These are phyloP conservation scores for Triglochin maritima DNA, from an alignment of 106 monocot genomes.

Conservation along the genomic window DNA sequence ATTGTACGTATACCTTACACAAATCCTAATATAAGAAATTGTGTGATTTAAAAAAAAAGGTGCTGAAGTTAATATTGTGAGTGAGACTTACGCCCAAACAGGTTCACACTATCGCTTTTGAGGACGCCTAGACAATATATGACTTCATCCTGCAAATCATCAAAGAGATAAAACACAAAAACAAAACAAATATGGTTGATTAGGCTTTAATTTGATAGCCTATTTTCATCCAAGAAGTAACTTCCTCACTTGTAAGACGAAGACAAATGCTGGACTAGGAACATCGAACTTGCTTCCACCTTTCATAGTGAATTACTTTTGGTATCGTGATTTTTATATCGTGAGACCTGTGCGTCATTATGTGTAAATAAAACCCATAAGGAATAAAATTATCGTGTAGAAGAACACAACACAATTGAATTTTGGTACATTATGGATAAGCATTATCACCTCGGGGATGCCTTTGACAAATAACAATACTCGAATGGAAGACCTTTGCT, in stretches of 20 bases:
- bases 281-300: slow-evolving; percentile 70
- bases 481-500: slow-evolving; percentile 44
- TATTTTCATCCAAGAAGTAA: no score
- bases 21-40: no score
- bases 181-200: background rate
- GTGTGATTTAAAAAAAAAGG: no score
- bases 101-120: slow-evolving; percentile 44
- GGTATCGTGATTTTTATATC: slow-evolving; percentile 31
- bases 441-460: background rate
- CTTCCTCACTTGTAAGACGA: slow-evolving; percentile 26
- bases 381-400: background rate
- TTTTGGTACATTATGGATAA: background rate
- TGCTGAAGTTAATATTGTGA: no score
- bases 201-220: background rate
- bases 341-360: no score
- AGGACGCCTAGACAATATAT: slow-evolving; percentile 61
- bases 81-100: slow-evolving; percentile 91
- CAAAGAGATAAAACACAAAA: no score
- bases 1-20: no score
- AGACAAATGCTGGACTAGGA: slow-evolving; percentile 31
- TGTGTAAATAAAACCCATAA: slow-evolving; percentile 2
- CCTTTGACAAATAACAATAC: slow-evolving; percentile 49
- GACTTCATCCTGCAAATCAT: slow-evolving; percentile 5
- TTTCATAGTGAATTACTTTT: slow-evolving; percentile 28
- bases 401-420: background rate